Base-by-base conservation (phyloP, 2,329 filamentous ascomycete genomes). In the Xylariomycetidae sp. region DNA sequence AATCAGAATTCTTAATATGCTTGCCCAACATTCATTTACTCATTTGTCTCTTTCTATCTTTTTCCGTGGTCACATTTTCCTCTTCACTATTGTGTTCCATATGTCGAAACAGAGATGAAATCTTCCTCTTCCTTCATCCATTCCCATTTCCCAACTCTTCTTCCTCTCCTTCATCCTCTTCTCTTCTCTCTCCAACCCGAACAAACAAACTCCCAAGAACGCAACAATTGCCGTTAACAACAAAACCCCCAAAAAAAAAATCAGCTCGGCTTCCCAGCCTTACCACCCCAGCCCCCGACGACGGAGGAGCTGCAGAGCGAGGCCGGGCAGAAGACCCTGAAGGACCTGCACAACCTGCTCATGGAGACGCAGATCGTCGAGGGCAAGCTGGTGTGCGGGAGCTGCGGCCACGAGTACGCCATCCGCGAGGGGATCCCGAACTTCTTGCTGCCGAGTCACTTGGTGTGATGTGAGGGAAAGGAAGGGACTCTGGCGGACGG, bases 391-490 rank as follows among this genome's bases (percentile, higher is more conserved):
- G 85, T 89, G 5, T 98, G 92, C 59, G 88, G 78, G 30, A 85
- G 85, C 61, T 98, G 92, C 57, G 87, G 85, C 30, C 90, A 97
- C 58, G 87, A 94, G 67, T 98, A 97, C 62, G 80, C 80, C 38
- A 82, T 98, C 43, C 89, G 92, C 58, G 90, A 98, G 64, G 92
- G 92, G 5, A 95, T 97, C 59, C 88, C 88, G 39, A 97, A 97
- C 62, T 98, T 98, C 54, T 65, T 98, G 56, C 65, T 98, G 48
- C 92, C 92, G 10, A 92, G 85, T 52, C 92, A 98, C 67, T 65
- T 98, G 61, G 92, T 89, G 29, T 79, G 57, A 63, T 2, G n/a
- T n/a, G n/a, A n/a, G n/a, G n/a, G n/a, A n/a, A n/a, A n/a, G n/a
- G n/a, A n/a, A n/a, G n/a, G n/a, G n/a, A n/a, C n/a, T n/a, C n/a